Percentiles rank a stretch among this genome's conserved stretches.
Conservation (phyloP, 1,284 basidiomycete genomes). For the Mrakiaceae sp. region DNA sequence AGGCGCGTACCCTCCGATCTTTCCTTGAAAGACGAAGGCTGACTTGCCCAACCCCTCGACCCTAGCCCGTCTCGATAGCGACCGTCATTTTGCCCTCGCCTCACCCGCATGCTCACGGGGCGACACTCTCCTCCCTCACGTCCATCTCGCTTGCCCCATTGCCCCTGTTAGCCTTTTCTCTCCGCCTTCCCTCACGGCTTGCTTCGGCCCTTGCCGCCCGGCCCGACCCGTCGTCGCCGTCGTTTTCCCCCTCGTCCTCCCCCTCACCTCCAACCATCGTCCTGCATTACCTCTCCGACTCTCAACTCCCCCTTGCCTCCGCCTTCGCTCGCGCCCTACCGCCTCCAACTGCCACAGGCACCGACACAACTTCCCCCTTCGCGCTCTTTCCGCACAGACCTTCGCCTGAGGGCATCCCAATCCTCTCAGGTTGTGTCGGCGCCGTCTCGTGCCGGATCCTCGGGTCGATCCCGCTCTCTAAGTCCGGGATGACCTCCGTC, state of each 20-base stretch:
- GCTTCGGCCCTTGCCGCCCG: slow-evolving; percentile 43
- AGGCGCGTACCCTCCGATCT: background rate
- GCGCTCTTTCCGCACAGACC: background rate
- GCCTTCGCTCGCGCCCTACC: slow-evolving; percentile 15
- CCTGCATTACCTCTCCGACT: slow-evolving; percentile 17
- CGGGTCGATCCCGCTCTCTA: slow-evolving; percentile 12
- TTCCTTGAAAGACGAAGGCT: background rate
- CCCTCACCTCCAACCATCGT: slow-evolving; percentile 3
- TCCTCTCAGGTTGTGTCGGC: slow-evolving; percentile 15
- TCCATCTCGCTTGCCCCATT: slow-evolving; percentile 79
- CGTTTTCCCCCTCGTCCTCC: background rate
- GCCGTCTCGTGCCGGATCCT: slow-evolving; percentile 16
- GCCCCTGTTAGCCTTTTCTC: slow-evolving; percentile 74
- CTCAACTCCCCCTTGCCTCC: slow-evolving; percentile 10
- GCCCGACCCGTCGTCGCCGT: background rate
- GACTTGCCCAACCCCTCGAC: background rate
- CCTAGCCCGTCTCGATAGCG: slow-evolving; percentile 16
- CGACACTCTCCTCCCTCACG: slow-evolving; percentile 81
- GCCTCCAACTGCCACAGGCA: background rate
- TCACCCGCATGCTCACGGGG: slow-evolving; percentile 49
- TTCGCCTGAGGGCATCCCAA: slow-evolving; percentile 13
- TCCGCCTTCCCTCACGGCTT: slow-evolving; percentile 79
- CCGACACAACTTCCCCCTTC: slow-evolving; percentile 8
- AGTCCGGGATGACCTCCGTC: slow-evolving; percentile 1
- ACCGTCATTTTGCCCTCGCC: slow-evolving; percentile 9